A percentile compares a stretch with the other conserved stretches of the same genome.
These are phyloP conservation scores for Rhododendron griersonianum DNA, from an alignment of 148 eudicot species.

Conservation along the genomic window DNA sequence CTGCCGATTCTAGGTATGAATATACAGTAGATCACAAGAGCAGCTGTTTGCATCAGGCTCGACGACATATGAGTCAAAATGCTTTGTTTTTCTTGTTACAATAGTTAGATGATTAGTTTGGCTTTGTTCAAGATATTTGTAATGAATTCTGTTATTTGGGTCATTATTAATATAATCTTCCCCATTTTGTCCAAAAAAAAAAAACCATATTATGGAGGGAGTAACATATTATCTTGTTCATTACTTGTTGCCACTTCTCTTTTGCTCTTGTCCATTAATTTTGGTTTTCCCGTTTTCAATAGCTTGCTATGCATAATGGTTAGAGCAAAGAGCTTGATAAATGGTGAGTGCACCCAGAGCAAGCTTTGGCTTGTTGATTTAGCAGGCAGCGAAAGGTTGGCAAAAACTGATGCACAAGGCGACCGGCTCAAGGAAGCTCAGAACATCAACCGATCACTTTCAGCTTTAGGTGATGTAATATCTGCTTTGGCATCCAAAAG, in stretches of 20 bases:
- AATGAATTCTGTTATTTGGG: no score
- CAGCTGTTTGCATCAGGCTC: no score
- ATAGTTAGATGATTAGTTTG: no score
- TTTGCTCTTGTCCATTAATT: not conserved
- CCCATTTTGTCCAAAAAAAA: no score
- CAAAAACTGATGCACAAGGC: constrained; percentile 64
- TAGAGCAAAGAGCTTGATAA: constrained; percentile 48
- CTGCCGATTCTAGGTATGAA: no score
- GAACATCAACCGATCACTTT: constrained; percentile 67
- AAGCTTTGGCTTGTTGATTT: constrained; percentile 77
- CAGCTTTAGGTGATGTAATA: constrained; percentile 81
- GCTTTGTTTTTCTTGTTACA: no score
- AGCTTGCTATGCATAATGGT: constrained; percentile 61
- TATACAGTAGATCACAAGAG: no score
- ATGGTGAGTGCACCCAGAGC: constrained; percentile 62
- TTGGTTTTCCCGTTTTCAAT: not conserved
- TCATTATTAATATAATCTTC: no score
- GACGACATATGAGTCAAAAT: no score
- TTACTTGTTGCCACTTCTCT: not conserved
- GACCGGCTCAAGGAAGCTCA: constrained; percentile 79
- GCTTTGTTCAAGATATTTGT: no score
- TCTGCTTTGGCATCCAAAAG: constrained; percentile 67
- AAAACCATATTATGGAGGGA: not conserved
- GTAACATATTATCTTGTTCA: not conserved
- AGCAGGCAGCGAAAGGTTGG: constrained; percentile 81